phyloP scores from a whole-genome alignment of 2,329 filamentous ascomycete species.

The Coniochaeta sp. region DNA sequence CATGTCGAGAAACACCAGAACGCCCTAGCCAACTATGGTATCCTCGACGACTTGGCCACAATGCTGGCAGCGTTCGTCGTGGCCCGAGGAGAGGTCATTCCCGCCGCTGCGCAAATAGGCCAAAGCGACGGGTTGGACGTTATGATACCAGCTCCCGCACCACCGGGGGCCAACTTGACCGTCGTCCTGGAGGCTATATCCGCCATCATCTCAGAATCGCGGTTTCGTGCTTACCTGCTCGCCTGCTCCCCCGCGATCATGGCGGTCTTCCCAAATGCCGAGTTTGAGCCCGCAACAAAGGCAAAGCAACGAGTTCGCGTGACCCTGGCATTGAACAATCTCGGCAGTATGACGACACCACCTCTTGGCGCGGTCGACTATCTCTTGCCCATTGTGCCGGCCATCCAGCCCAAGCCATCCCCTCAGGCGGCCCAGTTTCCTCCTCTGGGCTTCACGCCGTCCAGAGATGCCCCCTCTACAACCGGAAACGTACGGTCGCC shows the following conservation, averaged over 20 bases:
- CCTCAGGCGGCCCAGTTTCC: constrained; percentile 41
- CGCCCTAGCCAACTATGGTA: constrained; percentile 61
- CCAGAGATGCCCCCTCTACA: constrained; percentile 25
- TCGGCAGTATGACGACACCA: constrained; percentile 34
- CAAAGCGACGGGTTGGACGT: constrained; percentile 47
- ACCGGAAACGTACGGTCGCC: neutral
- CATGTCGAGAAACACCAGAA: constrained; percentile 63
- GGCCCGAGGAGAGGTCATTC: constrained; percentile 60
- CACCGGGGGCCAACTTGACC: constrained; percentile 50
- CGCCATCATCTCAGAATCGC: constrained; percentile 71
- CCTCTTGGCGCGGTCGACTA: constrained; percentile 54
- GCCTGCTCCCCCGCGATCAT: constrained; percentile 62
- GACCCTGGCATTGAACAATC: constrained; percentile 44
- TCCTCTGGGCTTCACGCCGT: constrained; percentile 37
- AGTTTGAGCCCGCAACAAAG: constrained; percentile 39
- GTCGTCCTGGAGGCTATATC: constrained; percentile 71
- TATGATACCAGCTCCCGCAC: constrained; percentile 55
- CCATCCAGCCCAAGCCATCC: constrained; percentile 25
- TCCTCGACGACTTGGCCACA: constrained; percentile 71
- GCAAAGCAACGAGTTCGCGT: constrained; percentile 43
- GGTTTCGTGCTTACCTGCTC: constrained; percentile 66
- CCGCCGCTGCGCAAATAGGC: constrained; percentile 50
- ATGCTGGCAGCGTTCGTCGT: constrained; percentile 67
- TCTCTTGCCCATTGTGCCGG: constrained; percentile 50
- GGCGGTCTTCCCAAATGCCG: constrained; percentile 57